Conservation (phyloP, 2,329 filamentous ascomycete species). For the Emmonsiellopsis sp. region DNA sequence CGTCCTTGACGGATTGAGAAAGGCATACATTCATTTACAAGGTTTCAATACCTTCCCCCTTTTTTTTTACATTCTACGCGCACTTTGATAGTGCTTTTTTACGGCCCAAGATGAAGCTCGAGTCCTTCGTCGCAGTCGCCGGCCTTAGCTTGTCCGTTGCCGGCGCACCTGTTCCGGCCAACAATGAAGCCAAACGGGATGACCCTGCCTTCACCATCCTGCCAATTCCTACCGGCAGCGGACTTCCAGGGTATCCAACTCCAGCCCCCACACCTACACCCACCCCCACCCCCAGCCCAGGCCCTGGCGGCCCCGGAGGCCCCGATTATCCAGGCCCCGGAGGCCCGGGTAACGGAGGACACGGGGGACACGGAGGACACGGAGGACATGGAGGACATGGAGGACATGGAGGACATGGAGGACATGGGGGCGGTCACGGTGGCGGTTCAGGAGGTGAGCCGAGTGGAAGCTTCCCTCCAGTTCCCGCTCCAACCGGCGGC, state of each 20-base stretch:
- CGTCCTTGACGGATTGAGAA: neutral
- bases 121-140: neutral
- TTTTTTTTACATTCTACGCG: neutral
- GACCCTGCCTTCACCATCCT: neutral
- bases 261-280: too few species aligned
- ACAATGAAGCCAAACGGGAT: neutral
- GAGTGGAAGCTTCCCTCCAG: neutral
- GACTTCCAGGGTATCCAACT: neutral
- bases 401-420: neutral
- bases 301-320: neutral
- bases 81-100: neutral
- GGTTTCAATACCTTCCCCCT: neutral
- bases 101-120: neutral
- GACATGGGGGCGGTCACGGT: neutral
- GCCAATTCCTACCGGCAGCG: neutral
- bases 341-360: neutral
- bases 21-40: neutral
- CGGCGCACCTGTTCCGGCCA: neutral
- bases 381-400: neutral
- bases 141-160: neutral
- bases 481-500: neutral
- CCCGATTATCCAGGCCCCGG: neutral
- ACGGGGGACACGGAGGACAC: neutral
- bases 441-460: neutral
- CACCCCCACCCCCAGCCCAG: too few species aligned